Percentiles rank a stretch among this genome's conserved stretches.
Evolutionary conservation across 208 protist species (phyloP).

Genomic region (Leishmania mexicana): DNA sequence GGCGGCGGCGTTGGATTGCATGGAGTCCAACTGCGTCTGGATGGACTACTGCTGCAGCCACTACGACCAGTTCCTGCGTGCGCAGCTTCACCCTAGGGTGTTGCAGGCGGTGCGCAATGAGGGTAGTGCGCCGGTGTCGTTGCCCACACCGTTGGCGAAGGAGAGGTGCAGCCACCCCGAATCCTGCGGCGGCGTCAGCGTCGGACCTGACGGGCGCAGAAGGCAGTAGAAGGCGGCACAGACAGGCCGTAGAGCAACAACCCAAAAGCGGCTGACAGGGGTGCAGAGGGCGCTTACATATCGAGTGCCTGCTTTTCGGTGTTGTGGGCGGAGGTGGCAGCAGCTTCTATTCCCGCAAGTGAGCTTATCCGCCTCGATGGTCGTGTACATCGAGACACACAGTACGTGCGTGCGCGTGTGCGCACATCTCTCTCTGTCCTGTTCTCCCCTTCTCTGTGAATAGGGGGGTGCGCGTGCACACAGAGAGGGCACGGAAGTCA

Average conservation of each 20-base stretch:
- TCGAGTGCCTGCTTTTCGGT: neutral
- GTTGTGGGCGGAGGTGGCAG: neutral
- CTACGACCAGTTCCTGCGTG: slow-evolving; percentile 52
- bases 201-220: neutral
- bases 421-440: neutral
- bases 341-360: neutral
- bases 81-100: slow-evolving; percentile 11
- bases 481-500: neutral
- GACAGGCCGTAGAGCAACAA: neutral
- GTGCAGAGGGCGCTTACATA: neutral
- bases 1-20: slow-evolving; percentile 36
- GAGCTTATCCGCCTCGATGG: neutral
- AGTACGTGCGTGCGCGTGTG: neutral
- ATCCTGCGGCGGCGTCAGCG: slow-evolving; percentile 34
- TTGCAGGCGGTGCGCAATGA: slow-evolving; percentile 20
- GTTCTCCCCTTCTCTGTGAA: neutral
- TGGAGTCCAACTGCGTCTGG: slow-evolving; percentile 73
- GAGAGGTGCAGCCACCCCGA: neutral
- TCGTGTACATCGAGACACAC: too few relatives aligned
- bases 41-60: slow-evolving; percentile 69
- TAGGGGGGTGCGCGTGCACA: too few relatives aligned
- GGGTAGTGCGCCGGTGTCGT: slow-evolving; percentile 12
- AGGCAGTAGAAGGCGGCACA: too few relatives aligned
- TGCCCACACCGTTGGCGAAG: neutral
- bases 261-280: neutral